These are phyloP conservation scores for Saccharomyces pastorianus DNA, from an alignment of 1,139 yeast genomes.

Conservation along the genomic window DNA sequence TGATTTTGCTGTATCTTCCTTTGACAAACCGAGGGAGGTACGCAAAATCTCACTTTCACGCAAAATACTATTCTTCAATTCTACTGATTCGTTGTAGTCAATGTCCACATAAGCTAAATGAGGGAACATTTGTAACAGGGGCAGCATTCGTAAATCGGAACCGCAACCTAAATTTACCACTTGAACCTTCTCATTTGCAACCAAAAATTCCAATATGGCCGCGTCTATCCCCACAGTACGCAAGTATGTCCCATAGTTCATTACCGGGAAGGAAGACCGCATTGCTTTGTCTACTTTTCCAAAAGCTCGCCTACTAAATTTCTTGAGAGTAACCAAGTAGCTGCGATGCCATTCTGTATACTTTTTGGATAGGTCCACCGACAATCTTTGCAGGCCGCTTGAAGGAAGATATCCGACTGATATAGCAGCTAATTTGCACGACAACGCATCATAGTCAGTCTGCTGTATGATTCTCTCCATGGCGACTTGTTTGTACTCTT, in stretches of 20 bases:
- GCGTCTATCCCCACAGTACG: slow-evolving; percentile 58
- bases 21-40: slow-evolving; percentile 14
- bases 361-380: slow-evolving; percentile 34
- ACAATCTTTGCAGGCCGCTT: slow-evolving; percentile 32
- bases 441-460: slow-evolving; percentile 81
- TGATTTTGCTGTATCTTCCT: slow-evolving; percentile 15
- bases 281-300: slow-evolving; percentile 18
- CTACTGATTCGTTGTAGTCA: slow-evolving; percentile 61
- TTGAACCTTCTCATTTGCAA: slow-evolving; percentile 37
- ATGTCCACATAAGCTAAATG: slow-evolving; percentile 54
- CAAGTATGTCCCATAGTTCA: slow-evolving; percentile 74
- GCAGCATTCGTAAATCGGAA: slow-evolving; percentile 63
- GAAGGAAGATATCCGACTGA: slow-evolving; percentile 51
- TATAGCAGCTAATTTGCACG: slow-evolving; percentile 60
- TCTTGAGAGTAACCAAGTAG: slow-evolving; percentile 17
- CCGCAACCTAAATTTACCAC: slow-evolving; percentile 90
- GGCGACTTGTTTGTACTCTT: not conserved
- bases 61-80: slow-evolving; percentile 47
- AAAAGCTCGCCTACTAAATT: slow-evolving; percentile 20
- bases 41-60: slow-evolving; percentile 19
- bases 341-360: slow-evolving; percentile 17
- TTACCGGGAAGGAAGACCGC: slow-evolving; percentile 62
- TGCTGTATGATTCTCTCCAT: slow-evolving; percentile 27
- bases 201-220: slow-evolving; percentile 45
- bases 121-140: slow-evolving; percentile 18